Base-by-base conservation (phyloP, 1,284 basidiomycete genomes). In the Rhodotorula sp. region DNA sequence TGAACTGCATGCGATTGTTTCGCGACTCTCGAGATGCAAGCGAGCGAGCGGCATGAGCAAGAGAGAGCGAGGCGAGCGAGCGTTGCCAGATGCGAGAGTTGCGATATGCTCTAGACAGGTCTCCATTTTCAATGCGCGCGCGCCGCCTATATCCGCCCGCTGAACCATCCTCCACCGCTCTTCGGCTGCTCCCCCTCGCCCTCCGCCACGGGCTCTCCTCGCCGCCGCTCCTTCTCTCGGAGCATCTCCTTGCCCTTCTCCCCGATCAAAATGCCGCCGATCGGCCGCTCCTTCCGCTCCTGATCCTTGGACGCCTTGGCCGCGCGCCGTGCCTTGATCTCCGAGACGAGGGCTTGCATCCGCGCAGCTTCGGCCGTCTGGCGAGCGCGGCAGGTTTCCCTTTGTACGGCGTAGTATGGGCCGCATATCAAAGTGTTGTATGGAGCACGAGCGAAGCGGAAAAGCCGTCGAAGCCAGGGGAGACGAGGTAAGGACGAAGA, bases 351-450 rank as follows among this genome's bases (percentile, higher is more conserved):
- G 7, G 72, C 68, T 2, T 65, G 57, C 73, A 76, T 76, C 3
- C 73, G 59, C 15, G 75, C 69, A 0, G 73, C 63, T 66, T 76
- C 75, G 37, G 69, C 66, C 1, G 73, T 70, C 56, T 76, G 75
- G 2, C 75, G 65, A 0, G 67, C 56, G 41, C 75, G 67, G 61
- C 75, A 76, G n/a, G 71, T 73, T 36, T 76, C 72, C 75, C 75
- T 76, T 22, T 27, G n/a, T n/a, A n/a, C n/a, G n/a, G n/a, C n/a
- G n/a, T n/a, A n/a, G n/a, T n/a, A n/a, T n/a, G n/a, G n/a, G n/a
- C n/a, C n/a, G n/a, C n/a, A n/a, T n/a, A n/a, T n/a, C n/a, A n/a
- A n/a, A n/a, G n/a, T n/a, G n/a, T n/a, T n/a, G n/a, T n/a, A n/a
- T n/a, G n/a, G n/a, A n/a, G n/a, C n/a, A 8, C 46, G 46, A 48